These are phyloP conservation scores for Colletotrichum filicis DNA, from an alignment of 2,329 filamentous ascomycete genomes.

Conservation along the genomic window DNA sequence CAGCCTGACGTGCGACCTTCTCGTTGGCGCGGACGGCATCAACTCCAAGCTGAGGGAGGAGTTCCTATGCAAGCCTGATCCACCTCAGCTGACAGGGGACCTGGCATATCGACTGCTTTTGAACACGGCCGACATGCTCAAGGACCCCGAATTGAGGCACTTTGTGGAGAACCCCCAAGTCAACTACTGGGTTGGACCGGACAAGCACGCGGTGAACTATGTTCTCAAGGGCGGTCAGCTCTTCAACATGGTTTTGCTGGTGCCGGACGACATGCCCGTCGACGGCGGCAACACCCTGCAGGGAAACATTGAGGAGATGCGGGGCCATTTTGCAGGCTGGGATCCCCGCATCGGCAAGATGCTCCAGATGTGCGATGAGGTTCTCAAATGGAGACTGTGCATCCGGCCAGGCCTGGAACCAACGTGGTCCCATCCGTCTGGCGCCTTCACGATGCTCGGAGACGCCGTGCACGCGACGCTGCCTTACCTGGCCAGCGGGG, in stretches of 20 bases:
- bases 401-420: conserved; percentile 62
- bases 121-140: conserved; percentile 38
- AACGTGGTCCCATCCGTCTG: conserved; percentile 65
- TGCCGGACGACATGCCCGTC: conserved; percentile 55
- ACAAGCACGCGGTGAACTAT: conserved; percentile 43
- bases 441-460: conserved; percentile 68
- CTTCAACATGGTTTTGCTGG: conserved; percentile 49
- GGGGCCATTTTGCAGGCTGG: conserved; percentile 64
- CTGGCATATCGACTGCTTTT: conserved; percentile 43
- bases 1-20: conserved; percentile 47
- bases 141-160: conserved; percentile 38
- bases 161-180: conserved; percentile 39
- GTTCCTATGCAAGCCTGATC: conserved; percentile 24
- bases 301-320: conserved; percentile 60
- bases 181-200: conserved; percentile 42
- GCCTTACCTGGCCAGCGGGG: conserved; percentile 67
- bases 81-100: conserved; percentile 41
- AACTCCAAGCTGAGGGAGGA: conserved; percentile 42
- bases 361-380: conserved; percentile 64
- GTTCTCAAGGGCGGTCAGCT: conserved; percentile 40
- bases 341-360: conserved; percentile 68
- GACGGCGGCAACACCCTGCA: conserved; percentile 45
- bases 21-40: conserved; percentile 58
- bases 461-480: conserved; percentile 74
- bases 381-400: conserved; percentile 70